Conservation (phyloP, 2,329 filamentous ascomycete species). For the Diaporthe destruens region DNA sequence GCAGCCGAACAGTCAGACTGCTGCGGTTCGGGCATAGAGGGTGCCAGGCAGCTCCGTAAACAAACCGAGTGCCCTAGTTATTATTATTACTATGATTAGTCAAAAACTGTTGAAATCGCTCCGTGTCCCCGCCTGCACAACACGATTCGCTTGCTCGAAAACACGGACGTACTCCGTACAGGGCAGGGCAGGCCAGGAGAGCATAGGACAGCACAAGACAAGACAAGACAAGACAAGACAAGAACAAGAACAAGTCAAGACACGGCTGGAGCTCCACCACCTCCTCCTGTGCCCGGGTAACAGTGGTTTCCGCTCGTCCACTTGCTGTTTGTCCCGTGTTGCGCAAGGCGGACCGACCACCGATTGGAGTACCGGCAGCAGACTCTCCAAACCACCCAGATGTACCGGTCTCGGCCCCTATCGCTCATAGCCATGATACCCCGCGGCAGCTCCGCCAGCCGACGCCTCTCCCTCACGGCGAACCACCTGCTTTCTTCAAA, state of each 20-base stretch:
- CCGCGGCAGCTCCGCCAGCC: slow-evolving; percentile 47
- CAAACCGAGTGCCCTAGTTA: slow-evolving; percentile 4
- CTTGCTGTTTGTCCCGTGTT: slow-evolving; percentile 19
- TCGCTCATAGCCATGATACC: slow-evolving; percentile 44
- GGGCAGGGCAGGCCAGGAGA: background rate
- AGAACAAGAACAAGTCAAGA: no score
- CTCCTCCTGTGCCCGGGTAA: background rate
- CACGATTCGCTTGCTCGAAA: slow-evolving; percentile 1
- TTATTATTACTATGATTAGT: background rate
- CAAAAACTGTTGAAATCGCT: slow-evolving; percentile 7
- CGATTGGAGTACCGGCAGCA: slow-evolving; percentile 24
- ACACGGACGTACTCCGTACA: background rate
- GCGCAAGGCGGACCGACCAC: slow-evolving; percentile 24
- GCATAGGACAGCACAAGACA: background rate
- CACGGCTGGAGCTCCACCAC: slow-evolving; percentile 14
- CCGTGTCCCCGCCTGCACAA: slow-evolving; percentile 7
- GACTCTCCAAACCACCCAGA: slow-evolving; percentile 20
- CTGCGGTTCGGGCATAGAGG: slow-evolving; percentile 1
- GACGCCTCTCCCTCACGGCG: slow-evolving; percentile 54
- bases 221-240: no score
- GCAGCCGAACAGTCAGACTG: background rate
- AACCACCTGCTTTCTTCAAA: slow-evolving; percentile 50
- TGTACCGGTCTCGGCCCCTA: slow-evolving; percentile 41
- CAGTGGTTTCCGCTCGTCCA: background rate
- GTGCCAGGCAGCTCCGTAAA: background rate